Evolutionary conservation across 192 early-diverging fungal genomes (phyloP).

Genomic region (Mortierella hygrophila): DNA sequence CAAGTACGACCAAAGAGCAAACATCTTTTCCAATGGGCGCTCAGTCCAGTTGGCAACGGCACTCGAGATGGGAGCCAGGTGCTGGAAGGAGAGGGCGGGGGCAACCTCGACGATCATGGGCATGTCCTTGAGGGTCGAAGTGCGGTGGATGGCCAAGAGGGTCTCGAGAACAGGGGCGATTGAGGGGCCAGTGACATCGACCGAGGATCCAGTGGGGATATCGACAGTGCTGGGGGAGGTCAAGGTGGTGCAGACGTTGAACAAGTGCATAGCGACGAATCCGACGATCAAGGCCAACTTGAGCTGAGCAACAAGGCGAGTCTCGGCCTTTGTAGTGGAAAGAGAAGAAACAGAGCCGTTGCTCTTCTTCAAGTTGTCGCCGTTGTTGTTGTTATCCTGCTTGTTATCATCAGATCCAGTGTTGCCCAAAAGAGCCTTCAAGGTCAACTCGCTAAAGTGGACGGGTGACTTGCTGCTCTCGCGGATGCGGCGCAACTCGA

Average conservation of each 20-base stretch:
- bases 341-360: constrained; percentile 11
- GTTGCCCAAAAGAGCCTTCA: constrained; percentile 63
- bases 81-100: constrained; percentile 64
- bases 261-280: constrained; percentile 73
- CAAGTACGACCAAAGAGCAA: constrained; percentile 63
- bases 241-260: constrained; percentile 71
- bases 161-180: constrained; percentile 59
- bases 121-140: constrained; percentile 43
- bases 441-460: constrained; percentile 43
- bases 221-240: constrained; percentile 20
- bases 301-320: constrained; percentile 68
- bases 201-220: constrained; percentile 26
- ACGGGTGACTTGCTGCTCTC: constrained; percentile 49
- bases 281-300: constrained; percentile 75
- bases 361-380: constrained; percentile 16
- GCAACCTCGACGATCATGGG: constrained; percentile 67
- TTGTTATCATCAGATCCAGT: constrained; percentile 41
- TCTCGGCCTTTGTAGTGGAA: constrained; percentile 54
- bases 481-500: constrained; percentile 73
- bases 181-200: constrained; percentile 57
- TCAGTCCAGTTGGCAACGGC: constrained; percentile 47
- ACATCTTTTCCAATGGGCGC: constrained; percentile 58
- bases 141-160: constrained; percentile 59
- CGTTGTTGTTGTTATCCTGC: constrained; percentile 62
- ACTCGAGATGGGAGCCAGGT: constrained; percentile 27